Evolutionary conservation across 768 basidiomycete species (phyloP).

Genomic region (Lanmaoa pseudosensibilis): DNA sequence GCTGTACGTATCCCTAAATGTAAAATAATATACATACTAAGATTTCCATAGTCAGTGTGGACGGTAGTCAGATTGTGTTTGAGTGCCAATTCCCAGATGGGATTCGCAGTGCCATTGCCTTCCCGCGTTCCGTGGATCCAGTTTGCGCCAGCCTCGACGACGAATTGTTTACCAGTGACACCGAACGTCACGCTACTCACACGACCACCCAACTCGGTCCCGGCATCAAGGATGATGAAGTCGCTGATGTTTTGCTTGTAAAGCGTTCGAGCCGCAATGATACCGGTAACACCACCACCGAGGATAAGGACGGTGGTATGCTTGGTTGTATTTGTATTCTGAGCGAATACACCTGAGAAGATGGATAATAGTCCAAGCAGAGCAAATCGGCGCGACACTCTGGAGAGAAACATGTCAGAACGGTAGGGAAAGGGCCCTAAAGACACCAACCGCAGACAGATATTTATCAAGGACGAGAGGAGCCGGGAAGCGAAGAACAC

Average conservation of each 20-base stretch:
- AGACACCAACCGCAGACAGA: neutral
- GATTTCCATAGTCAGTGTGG: slow-evolving; percentile 44
- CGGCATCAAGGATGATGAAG: slow-evolving; percentile 62
- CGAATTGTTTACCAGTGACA: slow-evolving; percentile 34
- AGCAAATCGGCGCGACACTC: neutral
- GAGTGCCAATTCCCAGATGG: slow-evolving; percentile 55
- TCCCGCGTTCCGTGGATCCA: slow-evolving; percentile 60
- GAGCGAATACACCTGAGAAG: slow-evolving; percentile 1
- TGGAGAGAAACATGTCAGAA: slow-evolving; percentile 14
- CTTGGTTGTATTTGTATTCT: slow-evolving; percentile 7
- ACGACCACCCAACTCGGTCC: slow-evolving; percentile 61
- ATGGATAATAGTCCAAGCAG: slow-evolving; percentile 5
- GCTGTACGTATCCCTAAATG: neutral
- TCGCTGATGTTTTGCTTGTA: slow-evolving; percentile 51
- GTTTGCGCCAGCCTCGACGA: slow-evolving; percentile 58
- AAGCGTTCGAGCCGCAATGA: slow-evolving; percentile 63
- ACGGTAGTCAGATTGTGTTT: slow-evolving; percentile 52
- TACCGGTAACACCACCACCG: slow-evolving; percentile 65
- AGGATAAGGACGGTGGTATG: slow-evolving; percentile 51
- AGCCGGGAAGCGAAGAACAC: neutral
- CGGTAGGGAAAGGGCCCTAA: no score
- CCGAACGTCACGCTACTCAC: slow-evolving; percentile 52
- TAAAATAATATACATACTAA: slow-evolving; percentile 38
- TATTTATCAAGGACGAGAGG: neutral
- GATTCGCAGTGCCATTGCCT: slow-evolving; percentile 53